Evolutionary conservation across 2,329 filamentous ascomycete genomes (phyloP).

Genomic region (Ophioceras dolichostomum): DNA sequence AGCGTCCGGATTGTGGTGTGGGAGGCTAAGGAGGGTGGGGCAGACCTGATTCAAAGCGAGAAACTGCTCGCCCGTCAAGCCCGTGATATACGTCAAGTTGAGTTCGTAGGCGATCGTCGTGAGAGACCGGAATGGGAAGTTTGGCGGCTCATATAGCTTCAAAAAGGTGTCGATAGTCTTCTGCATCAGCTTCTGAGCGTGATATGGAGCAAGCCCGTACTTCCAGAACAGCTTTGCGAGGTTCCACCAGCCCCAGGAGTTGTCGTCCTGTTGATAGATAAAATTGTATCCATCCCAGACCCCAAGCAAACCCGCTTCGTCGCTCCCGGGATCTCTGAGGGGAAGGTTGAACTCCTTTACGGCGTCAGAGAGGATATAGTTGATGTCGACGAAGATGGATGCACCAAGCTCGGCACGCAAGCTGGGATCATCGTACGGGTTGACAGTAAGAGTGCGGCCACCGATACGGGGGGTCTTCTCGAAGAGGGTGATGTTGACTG

Average conservation of each 20-base stretch:
- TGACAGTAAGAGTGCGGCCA: constrained; percentile 75
- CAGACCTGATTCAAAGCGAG: constrained; percentile 57
- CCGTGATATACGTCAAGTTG: constrained; percentile 53
- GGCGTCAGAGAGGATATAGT: constrained; percentile 69
- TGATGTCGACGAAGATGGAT: constrained; percentile 80
- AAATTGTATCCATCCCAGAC: constrained; percentile 77
- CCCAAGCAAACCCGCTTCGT: constrained; percentile 48
- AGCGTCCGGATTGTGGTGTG: too few relatives aligned
- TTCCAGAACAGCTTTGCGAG: constrained; percentile 68
- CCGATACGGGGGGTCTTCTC: constrained; percentile 70
- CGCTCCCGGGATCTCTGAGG: constrained; percentile 29
- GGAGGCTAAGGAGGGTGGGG: too few relatives aligned
- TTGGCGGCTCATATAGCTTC: constrained; percentile 64
- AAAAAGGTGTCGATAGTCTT: constrained; percentile 60
- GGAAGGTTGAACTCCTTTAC: constrained; percentile 58
- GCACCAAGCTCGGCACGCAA: constrained; percentile 77
- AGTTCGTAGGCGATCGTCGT: constrained; percentile 55
- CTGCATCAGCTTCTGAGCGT: constrained; percentile 61
- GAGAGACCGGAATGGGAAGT: constrained; percentile 75
- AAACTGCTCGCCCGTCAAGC: constrained; percentile 61
- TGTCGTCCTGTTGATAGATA: constrained; percentile 51
- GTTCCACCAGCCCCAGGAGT: constrained; percentile 64
- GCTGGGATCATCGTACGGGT: constrained; percentile 55
- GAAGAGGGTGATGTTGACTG: constrained; percentile 75
- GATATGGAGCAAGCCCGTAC: constrained; percentile 70